phyloP scores from a whole-genome alignment of 306 rosid species.

The Canavalia ensiformis region DNA sequence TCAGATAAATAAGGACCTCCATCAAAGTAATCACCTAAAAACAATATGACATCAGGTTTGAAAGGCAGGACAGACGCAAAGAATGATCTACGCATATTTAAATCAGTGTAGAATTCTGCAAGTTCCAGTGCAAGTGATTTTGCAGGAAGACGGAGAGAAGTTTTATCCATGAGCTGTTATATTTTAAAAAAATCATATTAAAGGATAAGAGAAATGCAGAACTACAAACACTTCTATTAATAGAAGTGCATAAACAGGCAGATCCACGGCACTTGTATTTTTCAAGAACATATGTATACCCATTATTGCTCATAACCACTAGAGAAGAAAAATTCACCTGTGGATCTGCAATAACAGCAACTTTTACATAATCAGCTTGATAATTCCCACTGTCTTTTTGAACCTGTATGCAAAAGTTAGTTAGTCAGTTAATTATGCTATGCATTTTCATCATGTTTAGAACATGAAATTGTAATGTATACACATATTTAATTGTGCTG shows the following conservation, averaged over 20 bases:
- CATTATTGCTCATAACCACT: background rate
- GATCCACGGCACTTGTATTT: background rate
- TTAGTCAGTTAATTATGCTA: slow-evolving; percentile 21
- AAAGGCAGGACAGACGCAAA: slow-evolving; percentile 70
- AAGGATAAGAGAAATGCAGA: slow-evolving; percentile 29
- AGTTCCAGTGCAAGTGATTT: slow-evolving; percentile 75
- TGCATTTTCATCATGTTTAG: slow-evolving; percentile 8
- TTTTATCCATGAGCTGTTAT: slow-evolving; percentile 83
- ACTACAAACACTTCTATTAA: background rate
- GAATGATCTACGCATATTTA: slow-evolving; percentile 87
- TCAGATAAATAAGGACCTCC: slow-evolving; percentile 77
- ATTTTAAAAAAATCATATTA: slow-evolving; percentile 25
- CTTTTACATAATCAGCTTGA: slow-evolving; percentile 62
- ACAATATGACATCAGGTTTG: slow-evolving; percentile 75
- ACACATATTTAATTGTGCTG: background rate
- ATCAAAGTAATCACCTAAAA: slow-evolving; percentile 88
- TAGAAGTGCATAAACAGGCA: slow-evolving; percentile 30
- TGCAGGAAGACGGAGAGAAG: slow-evolving; percentile 74
- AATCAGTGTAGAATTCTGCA: slow-evolving; percentile 80
- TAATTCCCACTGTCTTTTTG: slow-evolving; percentile 46
- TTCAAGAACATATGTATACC: background rate
- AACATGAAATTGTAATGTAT: slow-evolving; percentile 13
- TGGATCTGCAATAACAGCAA: slow-evolving; percentile 84
- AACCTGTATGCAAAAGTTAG: slow-evolving; percentile 41
- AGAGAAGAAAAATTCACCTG: slow-evolving; percentile 62